Conservation (phyloP, 2,329 filamentous ascomycete genomes). For the Aspergillus tanneri region DNA sequence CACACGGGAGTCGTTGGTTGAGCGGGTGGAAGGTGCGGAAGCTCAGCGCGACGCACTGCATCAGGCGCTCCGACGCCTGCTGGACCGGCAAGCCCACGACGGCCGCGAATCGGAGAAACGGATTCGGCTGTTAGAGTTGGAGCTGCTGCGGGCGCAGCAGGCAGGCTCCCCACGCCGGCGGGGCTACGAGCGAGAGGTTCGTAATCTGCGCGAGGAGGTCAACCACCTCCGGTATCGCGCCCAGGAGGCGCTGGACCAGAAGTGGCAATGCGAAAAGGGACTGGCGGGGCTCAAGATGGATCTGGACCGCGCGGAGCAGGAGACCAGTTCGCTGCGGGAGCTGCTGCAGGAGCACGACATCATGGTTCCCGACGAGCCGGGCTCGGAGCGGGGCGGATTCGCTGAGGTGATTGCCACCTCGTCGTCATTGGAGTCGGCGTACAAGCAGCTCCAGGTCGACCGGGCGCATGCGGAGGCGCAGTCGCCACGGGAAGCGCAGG, state of each 20-base stretch:
- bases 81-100: conserved; percentile 82
- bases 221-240: conserved; percentile 79
- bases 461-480: conserved; percentile 67
- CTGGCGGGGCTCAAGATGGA: conserved; percentile 91
- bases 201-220: conserved; percentile 77
- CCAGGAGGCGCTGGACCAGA: conserved; percentile 91
- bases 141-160: conserved; percentile 70
- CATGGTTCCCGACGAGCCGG: conserved; percentile 62
- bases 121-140: conserved; percentile 71
- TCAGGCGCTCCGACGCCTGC: conserved; percentile 76
- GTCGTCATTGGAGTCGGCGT: conserved; percentile 70
- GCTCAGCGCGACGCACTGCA: conserved; percentile 91
- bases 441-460: conserved; percentile 69
- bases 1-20: conserved; percentile 67
- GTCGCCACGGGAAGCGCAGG: conserved; percentile 66
- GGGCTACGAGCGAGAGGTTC: conserved; percentile 82
- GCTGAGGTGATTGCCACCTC: conserved; percentile 60
- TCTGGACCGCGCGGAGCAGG: conserved; percentile 89
- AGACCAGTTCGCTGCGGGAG: conserved; percentile 77
- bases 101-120: conserved; percentile 80
- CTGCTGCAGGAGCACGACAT: conserved; percentile 83
- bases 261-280: conserved; percentile 93
- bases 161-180: conserved; percentile 67
- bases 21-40: conserved; percentile 87
- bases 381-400: conserved; percentile 45